Percentiles rank a stretch among this genome's conserved stretches.
Evolutionary conservation across 805 yeast species (phyloP).

Genomic region (Sugiyamaella smithiae): DNA sequence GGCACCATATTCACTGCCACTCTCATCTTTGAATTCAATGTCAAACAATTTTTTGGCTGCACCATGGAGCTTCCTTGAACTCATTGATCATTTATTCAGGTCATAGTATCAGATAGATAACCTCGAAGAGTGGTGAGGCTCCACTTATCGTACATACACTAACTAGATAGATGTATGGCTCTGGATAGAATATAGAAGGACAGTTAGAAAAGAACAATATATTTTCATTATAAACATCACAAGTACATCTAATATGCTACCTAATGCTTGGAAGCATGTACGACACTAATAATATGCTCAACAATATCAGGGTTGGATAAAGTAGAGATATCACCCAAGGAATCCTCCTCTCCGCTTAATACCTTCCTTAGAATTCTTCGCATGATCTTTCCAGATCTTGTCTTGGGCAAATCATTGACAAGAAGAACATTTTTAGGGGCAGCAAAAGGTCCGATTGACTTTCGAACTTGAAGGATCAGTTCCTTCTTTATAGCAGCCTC

Average conservation of each 20-base stretch:
- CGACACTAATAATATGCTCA: conserved; percentile 67
- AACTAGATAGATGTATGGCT: too few relatives aligned
- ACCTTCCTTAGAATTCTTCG: conserved; percentile 94
- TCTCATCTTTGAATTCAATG: conserved; percentile 19
- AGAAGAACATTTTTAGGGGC: conserved; percentile 86
- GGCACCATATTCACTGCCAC: conserved; percentile 37
- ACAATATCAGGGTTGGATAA: conserved; percentile 83
- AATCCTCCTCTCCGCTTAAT: conserved; percentile 83
- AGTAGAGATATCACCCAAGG: conserved; percentile 89
- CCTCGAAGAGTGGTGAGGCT: too few relatives aligned
- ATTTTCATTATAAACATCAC: too few relatives aligned
- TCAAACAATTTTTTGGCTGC: conserved; percentile 16
- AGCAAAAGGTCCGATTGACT: conserved; percentile 88
- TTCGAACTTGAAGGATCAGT: conserved; percentile 81
- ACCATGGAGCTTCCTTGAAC: conserved; percentile 13
- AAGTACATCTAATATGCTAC: too few relatives aligned
- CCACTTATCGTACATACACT: too few relatives aligned
- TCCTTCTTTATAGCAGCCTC: conserved; percentile 52
- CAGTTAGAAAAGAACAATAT: too few relatives aligned
- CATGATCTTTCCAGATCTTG: conserved; percentile 98
- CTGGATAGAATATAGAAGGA: too few relatives aligned
- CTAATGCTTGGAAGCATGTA: conserved; percentile 28
- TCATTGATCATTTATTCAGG: too few relatives aligned
- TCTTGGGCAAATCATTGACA: conserved; percentile 92
- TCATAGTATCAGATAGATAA: too few relatives aligned